These are phyloP conservation scores for Kokia cookei DNA, from an alignment of 441 rosid genomes.

Conservation along the genomic window DNA sequence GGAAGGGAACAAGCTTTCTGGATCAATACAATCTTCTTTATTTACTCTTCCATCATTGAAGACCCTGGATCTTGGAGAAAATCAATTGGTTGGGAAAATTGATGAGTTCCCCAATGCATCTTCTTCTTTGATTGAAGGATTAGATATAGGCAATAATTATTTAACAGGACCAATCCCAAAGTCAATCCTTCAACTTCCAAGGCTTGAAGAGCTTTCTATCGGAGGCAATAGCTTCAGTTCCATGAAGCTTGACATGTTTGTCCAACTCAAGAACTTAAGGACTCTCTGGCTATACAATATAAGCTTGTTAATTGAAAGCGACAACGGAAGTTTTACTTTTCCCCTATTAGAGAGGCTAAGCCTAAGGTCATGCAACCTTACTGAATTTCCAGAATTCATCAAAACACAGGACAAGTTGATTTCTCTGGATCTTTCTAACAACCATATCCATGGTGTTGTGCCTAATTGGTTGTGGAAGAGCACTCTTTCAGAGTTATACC, in stretches of 20 bases:
- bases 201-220: not conserved
- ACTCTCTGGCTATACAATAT: rapidly evolving
- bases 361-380: conserved; percentile 22
- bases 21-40: not conserved
- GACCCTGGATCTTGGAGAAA: rapidly evolving
- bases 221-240: not conserved
- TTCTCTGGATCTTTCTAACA: not conserved
- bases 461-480: not conserved
- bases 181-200: not conserved
- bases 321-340: not conserved
- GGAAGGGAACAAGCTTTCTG: not conserved
- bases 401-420: not conserved
- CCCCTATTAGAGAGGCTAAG: not conserved
- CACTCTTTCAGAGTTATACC: rapidly evolving
- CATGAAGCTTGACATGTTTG: not conserved
- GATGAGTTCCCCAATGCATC: not conserved
- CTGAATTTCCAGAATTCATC: conserved; percentile 18
- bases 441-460: not conserved
- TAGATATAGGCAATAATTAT: not conserved
- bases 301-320: not conserved
- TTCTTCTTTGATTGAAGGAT: not conserved
- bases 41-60: not conserved
- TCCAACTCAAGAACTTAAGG: not conserved
- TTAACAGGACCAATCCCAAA: not conserved
- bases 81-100: conserved; percentile 1